Base-by-base conservation (phyloP, 2,329 filamentous ascomycete genomes). In the Pestalotiopsis sp. region DNA sequence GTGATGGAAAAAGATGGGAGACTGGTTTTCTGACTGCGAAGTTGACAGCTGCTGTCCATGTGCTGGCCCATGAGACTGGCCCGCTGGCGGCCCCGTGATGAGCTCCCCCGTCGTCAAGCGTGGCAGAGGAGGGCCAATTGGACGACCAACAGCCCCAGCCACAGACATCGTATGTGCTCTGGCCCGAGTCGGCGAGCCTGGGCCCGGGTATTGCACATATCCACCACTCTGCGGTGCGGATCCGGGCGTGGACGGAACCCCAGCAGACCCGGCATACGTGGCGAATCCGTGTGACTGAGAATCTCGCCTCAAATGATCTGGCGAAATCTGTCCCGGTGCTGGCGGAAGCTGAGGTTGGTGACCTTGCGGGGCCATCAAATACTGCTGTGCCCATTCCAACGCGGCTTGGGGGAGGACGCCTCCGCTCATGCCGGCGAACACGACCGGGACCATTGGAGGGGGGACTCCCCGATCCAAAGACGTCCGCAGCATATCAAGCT, bases 1-100 rank as follows among this genome's bases (percentile, higher is more conserved):
- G 78, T 97, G 93, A 77, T 97, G 93, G 78, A 97, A 97, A 79
- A 93, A 96, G 62, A 97, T 92, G 25, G 92, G 90, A 55, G 92
- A 93, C 71, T 91, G 85, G 59, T 88, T 81, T 61, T 90, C 88
- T 72, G 92, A 87, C 74, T 90, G 88, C 69, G 87, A 86, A 60
- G 81, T 78, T 52, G 84, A 86, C 52, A 82, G 87, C 74, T 83
- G 84, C 75, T 84, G 87, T 76, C 82, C 85, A 79, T 86, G 86
- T 75, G 78, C 67, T 61, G 80, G 82, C 74, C 77, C 79, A 62
- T 85, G 81, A 66, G 81, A 75, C 70, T 83, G 77, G 74, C 83
- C 79, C 41, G 76, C 71, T 38, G 79, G 66, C 31, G 77, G 72
- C 17, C 77, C 78, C 41, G 76, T 72, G n/a, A 79, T 73, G 17